These are phyloP conservation scores for Aspergillus spinulosporus DNA, from an alignment of 2,329 filamentous ascomycete species.

Conservation along the genomic window DNA sequence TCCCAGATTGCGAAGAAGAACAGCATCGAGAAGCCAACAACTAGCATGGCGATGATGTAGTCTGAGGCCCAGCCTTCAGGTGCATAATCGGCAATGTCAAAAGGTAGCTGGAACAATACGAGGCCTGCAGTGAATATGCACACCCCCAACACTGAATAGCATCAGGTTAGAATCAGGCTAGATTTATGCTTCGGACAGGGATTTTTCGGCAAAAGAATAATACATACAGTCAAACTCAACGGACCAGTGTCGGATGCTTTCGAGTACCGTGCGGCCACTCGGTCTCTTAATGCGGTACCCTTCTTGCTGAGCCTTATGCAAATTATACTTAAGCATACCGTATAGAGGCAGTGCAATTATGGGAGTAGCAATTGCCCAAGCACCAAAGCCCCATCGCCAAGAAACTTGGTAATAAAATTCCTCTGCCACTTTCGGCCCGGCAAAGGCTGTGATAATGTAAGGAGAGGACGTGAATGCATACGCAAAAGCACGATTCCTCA, in stretches of 20 bases:
- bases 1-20: constrained; percentile 57
- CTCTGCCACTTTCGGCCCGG: constrained; percentile 55
- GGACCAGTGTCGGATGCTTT: constrained; percentile 54
- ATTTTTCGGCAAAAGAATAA: neutral
- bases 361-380: constrained; percentile 62
- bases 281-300: constrained; percentile 28
- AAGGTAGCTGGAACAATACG: constrained; percentile 64
- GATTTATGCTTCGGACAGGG: neutral
- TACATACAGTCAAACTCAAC: constrained; percentile 60
- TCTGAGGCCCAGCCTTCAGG: constrained; percentile 45
- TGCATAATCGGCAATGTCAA: constrained; percentile 52
- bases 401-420: constrained; percentile 48
- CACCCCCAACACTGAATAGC: constrained; percentile 55
- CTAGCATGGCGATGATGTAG: constrained; percentile 52
- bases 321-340: constrained; percentile 54
- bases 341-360: constrained; percentile 58
- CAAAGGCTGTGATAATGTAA: constrained; percentile 63
- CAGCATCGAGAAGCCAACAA: constrained; percentile 56
- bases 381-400: constrained; percentile 66
- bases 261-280: constrained; percentile 47
- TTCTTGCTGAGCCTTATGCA: constrained; percentile 52
- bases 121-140: constrained; percentile 62
- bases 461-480: constrained; percentile 62
- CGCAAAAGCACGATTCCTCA: constrained; percentile 62
- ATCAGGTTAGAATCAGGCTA: neutral